Evolutionary conservation across 2,329 filamentous ascomycete species (phyloP), one percentile per base, ranked within the genome.

Genomic region (Trichoderma cornu-damae): DNA sequence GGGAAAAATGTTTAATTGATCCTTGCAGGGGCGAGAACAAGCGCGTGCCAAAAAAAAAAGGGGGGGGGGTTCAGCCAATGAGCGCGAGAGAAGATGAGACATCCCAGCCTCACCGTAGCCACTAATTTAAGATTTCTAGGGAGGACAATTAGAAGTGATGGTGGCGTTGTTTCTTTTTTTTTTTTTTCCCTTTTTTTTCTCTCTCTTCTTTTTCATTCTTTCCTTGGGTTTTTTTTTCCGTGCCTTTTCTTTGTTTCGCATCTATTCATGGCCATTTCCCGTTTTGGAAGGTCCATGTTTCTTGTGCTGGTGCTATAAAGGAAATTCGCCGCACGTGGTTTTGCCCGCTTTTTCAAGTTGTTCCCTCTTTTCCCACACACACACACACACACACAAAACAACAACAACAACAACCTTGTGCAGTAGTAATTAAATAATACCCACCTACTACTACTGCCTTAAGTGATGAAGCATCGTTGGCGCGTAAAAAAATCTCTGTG

Each of bases 41-140:
- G 38, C 26, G 51, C 20, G 24, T 38, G n/a, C n/a, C n/a, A n/a
- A n/a, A n/a, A 12, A 22, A 49, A 54, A 59, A 55, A 59, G 57
- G 50, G 57, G 50, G n/a, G n/a, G n/a, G n/a, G n/a, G n/a, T n/a
- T 30, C 43, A 12, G 42, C 57, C 57, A 59, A 44, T 59, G 26
- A 46, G 18, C 20, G 20, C 3, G 2, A 4, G 28, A 28, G 34
- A 20, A 37, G 28, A 38, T 38, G 48, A 51, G 32, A 22, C 30
- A 43, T 46, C 35, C 28, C 28, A 43, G 34, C 47, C 47, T 50
- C 53, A 57, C 53, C 53, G 53, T 28, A 48, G 34, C 37, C 43
- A 46, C 40, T 35, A 47, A 46, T 38, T 35, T 34, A 37, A 46
- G 40, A 52, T 30, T 20, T 18, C 24, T n/a, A n/a, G n/a, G n/a